These are phyloP conservation scores for Pythium chondricola DNA, from an alignment of 352 stramenopile genomes.

Conservation along the genomic window DNA sequence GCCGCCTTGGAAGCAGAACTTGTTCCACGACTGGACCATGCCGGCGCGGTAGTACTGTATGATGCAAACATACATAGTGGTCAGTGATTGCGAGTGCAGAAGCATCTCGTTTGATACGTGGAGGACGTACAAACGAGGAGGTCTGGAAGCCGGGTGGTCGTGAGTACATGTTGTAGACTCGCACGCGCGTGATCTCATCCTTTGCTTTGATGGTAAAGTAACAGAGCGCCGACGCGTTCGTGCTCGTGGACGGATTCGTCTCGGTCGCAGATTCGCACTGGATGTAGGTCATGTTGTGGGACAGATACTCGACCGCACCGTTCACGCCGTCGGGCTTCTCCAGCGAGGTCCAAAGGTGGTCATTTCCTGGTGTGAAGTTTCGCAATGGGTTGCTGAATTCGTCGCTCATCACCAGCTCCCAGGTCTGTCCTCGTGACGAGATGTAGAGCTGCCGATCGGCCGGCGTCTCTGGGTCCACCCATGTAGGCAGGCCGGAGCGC, in stretches of 20 bases:
- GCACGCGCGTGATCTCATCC: conserved; percentile 46
- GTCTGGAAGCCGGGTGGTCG: conserved; percentile 46
- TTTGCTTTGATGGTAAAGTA: conserved; percentile 54
- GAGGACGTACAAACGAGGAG: conserved; percentile 36
- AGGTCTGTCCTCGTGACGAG: conserved; percentile 41
- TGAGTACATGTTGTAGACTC: conserved; percentile 67
- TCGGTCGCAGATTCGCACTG: conserved; percentile 27
- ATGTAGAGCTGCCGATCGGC: conserved; percentile 34
- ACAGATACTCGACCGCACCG: conserved; percentile 52
- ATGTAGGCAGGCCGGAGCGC: conserved; percentile 37
- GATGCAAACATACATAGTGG: background rate
- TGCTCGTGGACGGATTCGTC: conserved; percentile 10
- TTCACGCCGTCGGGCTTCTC: conserved; percentile 72
- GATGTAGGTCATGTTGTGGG: conserved; percentile 56
- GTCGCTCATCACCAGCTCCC: conserved; percentile 66
- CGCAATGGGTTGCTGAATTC: conserved; percentile 44
- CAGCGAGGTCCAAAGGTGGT: conserved; percentile 57
- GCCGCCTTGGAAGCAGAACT: conserved; percentile 93
- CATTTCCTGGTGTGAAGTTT: conserved; percentile 47
- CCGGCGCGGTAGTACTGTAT: conserved; percentile 59
- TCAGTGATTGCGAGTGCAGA: conserved; percentile 1
- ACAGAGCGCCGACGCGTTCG: conserved; percentile 25
- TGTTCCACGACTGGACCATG: conserved; percentile 93
- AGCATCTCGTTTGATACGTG: background rate
- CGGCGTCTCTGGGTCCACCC: conserved; percentile 58